Conservation (phyloP, 371 early-diverging fungal genomes). For the Mortierella sp. region DNA sequence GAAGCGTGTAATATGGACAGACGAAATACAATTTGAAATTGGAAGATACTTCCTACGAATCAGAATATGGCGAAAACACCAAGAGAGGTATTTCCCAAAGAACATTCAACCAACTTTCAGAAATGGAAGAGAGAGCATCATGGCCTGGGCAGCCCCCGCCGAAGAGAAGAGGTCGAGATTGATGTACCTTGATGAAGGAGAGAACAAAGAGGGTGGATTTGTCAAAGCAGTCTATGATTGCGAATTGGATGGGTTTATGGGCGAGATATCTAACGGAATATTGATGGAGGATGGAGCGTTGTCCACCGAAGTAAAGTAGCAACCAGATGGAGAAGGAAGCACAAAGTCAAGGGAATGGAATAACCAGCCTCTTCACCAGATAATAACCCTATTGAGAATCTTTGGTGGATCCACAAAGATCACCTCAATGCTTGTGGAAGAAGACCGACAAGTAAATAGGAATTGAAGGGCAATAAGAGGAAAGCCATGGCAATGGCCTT, state of each 20-base stretch:
- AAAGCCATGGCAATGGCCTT: too few relatives aligned
- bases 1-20: too few relatives aligned
- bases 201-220: neutral
- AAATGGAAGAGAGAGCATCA: neutral
- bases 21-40: too few relatives aligned
- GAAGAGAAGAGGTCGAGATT: neutral
- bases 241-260: neutral
- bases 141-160: neutral
- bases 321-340: neutral
- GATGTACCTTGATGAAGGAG: neutral
- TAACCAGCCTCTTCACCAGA: neutral
- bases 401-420: neutral
- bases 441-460: neutral
- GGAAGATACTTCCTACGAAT: too few relatives aligned
- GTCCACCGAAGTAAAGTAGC: neutral
- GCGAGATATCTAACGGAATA: neutral
- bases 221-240: neutral
- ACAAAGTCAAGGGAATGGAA: neutral
- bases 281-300: conserved; percentile 3
- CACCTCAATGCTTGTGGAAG: neutral
- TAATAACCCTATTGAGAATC: neutral
- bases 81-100: neutral
- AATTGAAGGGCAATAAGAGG: too few relatives aligned
- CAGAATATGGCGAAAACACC: neutral
- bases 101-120: neutral